A percentile compares a stretch with the other conserved stretches of the same genome.
Conservation (phyloP, 129 eudicot species). For the Gnaphalium uliginosum region DNA sequence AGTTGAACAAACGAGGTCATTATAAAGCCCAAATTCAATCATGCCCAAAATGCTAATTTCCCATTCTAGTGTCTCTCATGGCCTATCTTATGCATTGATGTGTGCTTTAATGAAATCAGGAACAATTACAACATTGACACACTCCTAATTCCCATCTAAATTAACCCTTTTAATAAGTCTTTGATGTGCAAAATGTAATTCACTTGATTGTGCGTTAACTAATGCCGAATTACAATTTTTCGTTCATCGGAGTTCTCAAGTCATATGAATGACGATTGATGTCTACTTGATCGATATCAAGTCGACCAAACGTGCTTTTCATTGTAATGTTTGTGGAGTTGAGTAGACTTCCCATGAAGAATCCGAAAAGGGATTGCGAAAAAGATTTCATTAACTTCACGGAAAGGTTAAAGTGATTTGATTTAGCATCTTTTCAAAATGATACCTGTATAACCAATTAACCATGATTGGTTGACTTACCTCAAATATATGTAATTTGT, state of each 20-base stretch:
- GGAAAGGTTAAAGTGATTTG: slow-evolving; percentile 1
- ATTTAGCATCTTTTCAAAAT: slow-evolving; percentile 12
- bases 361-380: not conserved
- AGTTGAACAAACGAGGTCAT: slow-evolving; percentile 30
- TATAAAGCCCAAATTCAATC: slow-evolving; percentile 45
- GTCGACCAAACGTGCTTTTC: slow-evolving; percentile 9
- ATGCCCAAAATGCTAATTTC: slow-evolving; percentile 33
- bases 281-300: not conserved
- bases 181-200: slow-evolving; percentile 1
- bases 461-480: slow-evolving; percentile 2
- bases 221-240: not conserved
- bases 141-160: slow-evolving; percentile 30
- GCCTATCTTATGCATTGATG: slow-evolving; percentile 35
- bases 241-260: not conserved
- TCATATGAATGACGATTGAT: not conserved
- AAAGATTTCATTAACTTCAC: not conserved
- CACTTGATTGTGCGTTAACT: not conserved
- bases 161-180: not conserved
- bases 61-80: slow-evolving; percentile 31
- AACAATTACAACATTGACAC: slow-evolving; percentile 36
- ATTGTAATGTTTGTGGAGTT: slow-evolving; percentile 1
- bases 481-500: not conserved
- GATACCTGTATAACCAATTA: slow-evolving; percentile 5
- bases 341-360: slow-evolving; percentile 27
- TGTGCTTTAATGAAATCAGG: slow-evolving; percentile 29